Base-by-base conservation (phyloP, 139 green algal species). In the Coelastrella sp. region DNA sequence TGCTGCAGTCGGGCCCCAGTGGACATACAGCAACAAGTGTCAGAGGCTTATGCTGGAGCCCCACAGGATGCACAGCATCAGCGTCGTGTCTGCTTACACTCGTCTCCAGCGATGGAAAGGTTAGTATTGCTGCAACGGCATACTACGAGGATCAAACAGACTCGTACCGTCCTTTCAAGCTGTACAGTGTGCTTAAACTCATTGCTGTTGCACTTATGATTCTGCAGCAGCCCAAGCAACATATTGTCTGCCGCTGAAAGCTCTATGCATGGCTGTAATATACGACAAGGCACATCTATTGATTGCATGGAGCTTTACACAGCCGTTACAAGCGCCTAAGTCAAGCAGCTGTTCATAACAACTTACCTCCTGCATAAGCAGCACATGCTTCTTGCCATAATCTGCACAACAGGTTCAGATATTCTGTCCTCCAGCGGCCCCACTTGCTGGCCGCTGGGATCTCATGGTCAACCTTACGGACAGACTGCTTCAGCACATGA, bases 71-170 rank as follows among this genome's bases (percentile, higher is more conserved):
- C 25, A 40, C 37, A 5, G 7, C 51, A 30, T 53, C 37, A 41
- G 86, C 81, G 0, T 85, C 86, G 35, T 93, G 89, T 73, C 64
- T 91, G 72, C 71, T 94, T 53, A 87, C 74, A 2, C 32, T 79
- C 0, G 60, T 93, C 0, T 81, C 69, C 40, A 79, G 73, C 41
- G 87, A 94, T 34, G 71, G 88, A 57, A 71, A 81, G 68, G 86
- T 89, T 40, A 25, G 53, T 25, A 25, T 11, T 13, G 13, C 21
- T 2, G 0, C 45, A 57, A 9, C 11, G 11, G 45, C 45, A n/a
- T n/a, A n/a, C n/a, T n/a, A n/a, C n/a, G n/a, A n/a, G n/a, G 45
- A 57, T 0, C 15, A 57, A 0, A 57, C 11, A 9, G 11, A 23
- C 45, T 57, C 15, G 45, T 13, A 57, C 45, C 15, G 45, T 0